These are phyloP conservation scores for Tetrapisispora taiwanensis DNA, from an alignment of 805 yeast genomes.

Conservation along the genomic window DNA sequence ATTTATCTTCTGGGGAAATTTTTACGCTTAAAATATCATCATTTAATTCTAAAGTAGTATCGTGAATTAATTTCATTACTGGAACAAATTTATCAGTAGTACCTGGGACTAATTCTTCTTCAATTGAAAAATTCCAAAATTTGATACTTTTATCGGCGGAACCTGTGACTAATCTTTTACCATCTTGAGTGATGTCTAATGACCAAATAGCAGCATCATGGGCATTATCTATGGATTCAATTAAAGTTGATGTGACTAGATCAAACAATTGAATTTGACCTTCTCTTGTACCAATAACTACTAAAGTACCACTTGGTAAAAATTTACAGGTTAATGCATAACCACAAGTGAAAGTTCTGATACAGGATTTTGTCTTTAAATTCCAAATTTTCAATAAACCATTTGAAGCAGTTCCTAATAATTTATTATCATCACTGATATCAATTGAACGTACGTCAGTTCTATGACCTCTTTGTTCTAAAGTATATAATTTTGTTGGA, in stretches of 20 bases:
- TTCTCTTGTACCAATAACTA: slow-evolving; percentile 78
- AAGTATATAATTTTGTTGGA: slow-evolving; percentile 40
- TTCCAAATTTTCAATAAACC: slow-evolving; percentile 90
- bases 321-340: slow-evolving; percentile 73
- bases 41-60: slow-evolving; percentile 70
- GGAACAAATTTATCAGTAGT: slow-evolving; percentile 40
- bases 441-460: slow-evolving; percentile 80
- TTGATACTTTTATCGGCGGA: slow-evolving; percentile 87
- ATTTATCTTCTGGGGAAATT: slow-evolving; percentile 70
- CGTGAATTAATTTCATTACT: slow-evolving; percentile 54
- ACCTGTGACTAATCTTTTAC: slow-evolving; percentile 76
- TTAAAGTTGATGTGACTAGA: slow-evolving; percentile 65
- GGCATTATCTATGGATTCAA: slow-evolving; percentile 63
- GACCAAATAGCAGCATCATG: slow-evolving; percentile 86
- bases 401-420: slow-evolving; percentile 83
- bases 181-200: slow-evolving; percentile 76
- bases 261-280: slow-evolving; percentile 83
- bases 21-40: slow-evolving; percentile 79
- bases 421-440: slow-evolving; percentile 66
- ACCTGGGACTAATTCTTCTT: slow-evolving; percentile 62
- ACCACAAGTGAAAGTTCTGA: slow-evolving; percentile 83
- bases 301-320: slow-evolving; percentile 83
- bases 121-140: slow-evolving; percentile 77
- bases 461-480: slow-evolving; percentile 81
- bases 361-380: slow-evolving; percentile 55